A percentile compares a stretch with the other conserved stretches of the same genome.
Evolutionary conservation across 495 filamentous ascomycete genomes (phyloP).

Genomic region (Chaetomium cochliodes): DNA sequence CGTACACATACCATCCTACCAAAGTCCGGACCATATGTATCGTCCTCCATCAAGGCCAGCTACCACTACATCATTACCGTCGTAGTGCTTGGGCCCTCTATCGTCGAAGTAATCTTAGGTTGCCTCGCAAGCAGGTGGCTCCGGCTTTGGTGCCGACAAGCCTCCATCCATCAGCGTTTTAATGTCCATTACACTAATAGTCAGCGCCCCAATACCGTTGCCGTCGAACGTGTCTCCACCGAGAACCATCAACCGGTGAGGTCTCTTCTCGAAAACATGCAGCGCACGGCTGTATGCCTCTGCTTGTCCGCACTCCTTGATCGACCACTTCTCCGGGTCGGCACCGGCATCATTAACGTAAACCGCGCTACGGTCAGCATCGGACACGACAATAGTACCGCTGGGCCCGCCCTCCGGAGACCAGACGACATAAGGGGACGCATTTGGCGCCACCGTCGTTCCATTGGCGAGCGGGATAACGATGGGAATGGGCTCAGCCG

Average conservation of each 20-base stretch:
- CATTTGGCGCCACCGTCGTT: slow-evolving; percentile 45
- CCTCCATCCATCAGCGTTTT: slow-evolving; percentile 2
- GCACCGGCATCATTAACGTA: slow-evolving; percentile 60
- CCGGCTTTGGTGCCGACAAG: background rate
- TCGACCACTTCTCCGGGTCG: slow-evolving; percentile 54
- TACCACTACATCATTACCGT: too few relatives aligned
- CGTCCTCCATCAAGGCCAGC: too few relatives aligned
- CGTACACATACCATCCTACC: too few relatives aligned
- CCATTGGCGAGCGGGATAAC: slow-evolving; percentile 37
- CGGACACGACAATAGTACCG: slow-evolving; percentile 59
- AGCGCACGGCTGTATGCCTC: slow-evolving; percentile 53
- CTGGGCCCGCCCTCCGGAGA: slow-evolving; percentile 51
- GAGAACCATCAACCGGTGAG: slow-evolving; percentile 42
- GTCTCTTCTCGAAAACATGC: slow-evolving; percentile 42
- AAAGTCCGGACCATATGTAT: too few relatives aligned
- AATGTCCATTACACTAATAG: slow-evolving; percentile 9
- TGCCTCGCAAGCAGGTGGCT: background rate
- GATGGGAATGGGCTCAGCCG: slow-evolving; percentile 43
- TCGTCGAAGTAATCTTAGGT: background rate
- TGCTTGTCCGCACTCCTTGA: slow-evolving; percentile 42
- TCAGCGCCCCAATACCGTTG: slow-evolving; percentile 17
- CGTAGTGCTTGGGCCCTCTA: too few relatives aligned
- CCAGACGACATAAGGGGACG: slow-evolving; percentile 58
- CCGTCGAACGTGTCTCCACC: slow-evolving; percentile 27
- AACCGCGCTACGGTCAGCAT: slow-evolving; percentile 49